Evolutionary conservation across 2,329 filamentous ascomycete species (phyloP), one percentile per base, ranked within the genome.

Genomic region (Botrytis hyacinthi): DNA sequence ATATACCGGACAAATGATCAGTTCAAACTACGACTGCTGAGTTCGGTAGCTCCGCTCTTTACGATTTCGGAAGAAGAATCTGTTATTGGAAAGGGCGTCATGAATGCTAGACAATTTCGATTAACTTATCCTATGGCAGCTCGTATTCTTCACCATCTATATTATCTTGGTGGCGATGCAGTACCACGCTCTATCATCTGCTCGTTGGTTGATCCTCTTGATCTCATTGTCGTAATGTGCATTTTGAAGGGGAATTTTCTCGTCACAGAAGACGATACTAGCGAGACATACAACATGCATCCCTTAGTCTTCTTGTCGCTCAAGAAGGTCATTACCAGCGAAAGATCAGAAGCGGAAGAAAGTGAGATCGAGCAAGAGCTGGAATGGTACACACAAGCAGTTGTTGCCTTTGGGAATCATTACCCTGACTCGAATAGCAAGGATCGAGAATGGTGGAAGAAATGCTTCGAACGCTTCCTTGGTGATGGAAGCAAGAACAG

Each of bases 371-470:
- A 73, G 48, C 73, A 78, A 60, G 76, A 79, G 46, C 68, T 74
- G 8, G 63, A 73, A 60, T 79, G 78, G 78, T 77, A 76, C 46
- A 75, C 75, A 40, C 73, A 79, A 54, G 73, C 75, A 32, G 74
- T 79, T 12, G 44, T 77, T 12, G 72, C 74, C 9, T 78, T 79
- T 54, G 75, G 75, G 20, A 67, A 75, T 14, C 72, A 76, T 22
- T 79, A 79, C 51, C 78, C 78, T 7, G 76, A 76, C 60, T 62
- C 74, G 4, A 70, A 74, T 32, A 57, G 62, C 44, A 74, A 78
- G 14, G 72, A 73, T 46, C 72, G 77, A 69, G 73, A 73, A 37
- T 79, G 77, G 78, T 78, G 78, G 78, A 78, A 77, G 60, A 69
- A 59, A 8, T 77, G 76, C 54, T 78, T 79, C 62, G 71, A 75